Evolutionary conservation across 2,329 filamentous ascomycete species (phyloP), one percentile per base, ranked within the genome.

Genomic region (Cadophora sp.): DNA sequence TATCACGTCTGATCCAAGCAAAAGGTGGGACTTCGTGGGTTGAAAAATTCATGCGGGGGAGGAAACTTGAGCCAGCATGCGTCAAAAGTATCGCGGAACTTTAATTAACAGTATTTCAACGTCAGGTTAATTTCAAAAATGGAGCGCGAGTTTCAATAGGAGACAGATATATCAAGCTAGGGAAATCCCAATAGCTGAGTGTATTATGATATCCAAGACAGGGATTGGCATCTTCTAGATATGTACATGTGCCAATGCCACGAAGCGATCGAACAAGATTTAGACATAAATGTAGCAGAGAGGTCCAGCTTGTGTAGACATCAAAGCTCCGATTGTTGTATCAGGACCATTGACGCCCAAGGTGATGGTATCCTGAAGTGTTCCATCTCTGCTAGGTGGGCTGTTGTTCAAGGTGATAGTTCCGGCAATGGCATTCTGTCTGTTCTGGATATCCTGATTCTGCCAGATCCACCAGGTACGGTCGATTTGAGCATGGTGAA

Each of bases 401-500:
- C 72, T 73, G 69, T 84, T 79, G 69, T 80, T 76, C 71, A 82
- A 72, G 0, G 82, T 83, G 62, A 82, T 80, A 0, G 82, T 84
- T 6, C 79, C 79, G 77, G 77, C 70, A 50, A 77, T 72, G 31
- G 69, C 72, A 37, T 73, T 69, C 43, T 68, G 60, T 11, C 75
- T 66, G 69, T 51, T 79, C 75, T 51, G 76, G 75, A 76, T 79
- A 71, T 84, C 79, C 26, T 82, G 79, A 65, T 82, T 83, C 75
- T 84, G 82, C 82, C 83, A 85, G 71, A 84, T 81, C 74, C 81
- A 84, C 74, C 82, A 83, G 58, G 82, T 76, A 14, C 83, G 77
- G 68, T 85, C 83, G 63, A 85, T 80, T 70, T 82, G 78, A 0
- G 76, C 81, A 65, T 84, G 83, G 69, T 85, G 82, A 9, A 83